Evolutionary conservation across 768 basidiomycete species (phyloP).

Genomic region (Boletus barrowsii): DNA sequence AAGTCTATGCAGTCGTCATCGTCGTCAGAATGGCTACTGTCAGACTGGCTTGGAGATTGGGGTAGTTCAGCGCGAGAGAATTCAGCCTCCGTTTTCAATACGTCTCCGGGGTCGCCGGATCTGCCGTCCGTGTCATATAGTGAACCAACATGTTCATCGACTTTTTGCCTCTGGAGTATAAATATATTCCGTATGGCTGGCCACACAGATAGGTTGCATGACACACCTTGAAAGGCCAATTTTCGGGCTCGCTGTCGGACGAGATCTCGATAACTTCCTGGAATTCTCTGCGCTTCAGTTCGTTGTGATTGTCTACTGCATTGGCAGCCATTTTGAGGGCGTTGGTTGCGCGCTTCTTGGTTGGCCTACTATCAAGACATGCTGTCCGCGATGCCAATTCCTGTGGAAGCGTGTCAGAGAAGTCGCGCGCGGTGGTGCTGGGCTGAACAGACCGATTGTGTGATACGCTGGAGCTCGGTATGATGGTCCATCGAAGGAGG

Average conservation of each 20-base stretch:
- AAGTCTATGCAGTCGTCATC: slow-evolving; percentile 25
- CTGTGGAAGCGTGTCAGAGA: slow-evolving; percentile 17
- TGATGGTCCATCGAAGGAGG: background rate
- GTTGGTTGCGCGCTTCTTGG: slow-evolving; percentile 22
- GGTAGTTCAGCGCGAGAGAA: background rate
- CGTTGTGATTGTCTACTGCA: slow-evolving; percentile 1
- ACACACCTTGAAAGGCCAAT: slow-evolving; percentile 21
- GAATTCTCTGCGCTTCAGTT: slow-evolving; percentile 24
- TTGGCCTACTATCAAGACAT: slow-evolving; percentile 5
- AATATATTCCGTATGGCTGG: background rate
- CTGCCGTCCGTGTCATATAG: background rate
- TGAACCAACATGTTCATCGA: background rate
- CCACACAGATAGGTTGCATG: background rate
- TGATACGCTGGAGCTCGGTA: slow-evolving; percentile 27
- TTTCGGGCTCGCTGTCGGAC: slow-evolving; percentile 32
- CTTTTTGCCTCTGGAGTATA: slow-evolving; percentile 20
- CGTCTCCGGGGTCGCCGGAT: background rate
- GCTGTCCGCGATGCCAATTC: slow-evolving; percentile 21
- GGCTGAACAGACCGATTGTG: slow-evolving; percentile 16
- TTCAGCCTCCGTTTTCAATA: slow-evolving; percentile 5
- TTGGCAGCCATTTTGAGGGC: slow-evolving; percentile 16
- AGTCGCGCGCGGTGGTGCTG: background rate
- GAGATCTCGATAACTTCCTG: slow-evolving; percentile 24
- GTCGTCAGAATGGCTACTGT: background rate
- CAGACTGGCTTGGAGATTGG: background rate